Evolutionary conservation across 139 green algal genomes (phyloP), one percentile per base, ranked within the genome.

Genomic region (Micractinium sp.): DNA sequence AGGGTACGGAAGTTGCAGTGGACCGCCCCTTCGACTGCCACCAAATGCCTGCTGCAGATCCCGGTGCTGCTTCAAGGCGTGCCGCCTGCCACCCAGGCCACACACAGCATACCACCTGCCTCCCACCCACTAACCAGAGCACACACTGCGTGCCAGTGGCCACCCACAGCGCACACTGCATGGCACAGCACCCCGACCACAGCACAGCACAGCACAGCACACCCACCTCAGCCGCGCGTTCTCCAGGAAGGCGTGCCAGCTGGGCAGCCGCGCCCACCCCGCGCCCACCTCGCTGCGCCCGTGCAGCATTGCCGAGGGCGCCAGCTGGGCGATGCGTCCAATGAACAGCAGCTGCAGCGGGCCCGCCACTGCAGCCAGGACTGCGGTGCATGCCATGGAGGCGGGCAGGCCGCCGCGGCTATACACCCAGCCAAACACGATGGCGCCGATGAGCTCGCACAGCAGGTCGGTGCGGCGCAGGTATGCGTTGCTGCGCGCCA

Each of bases 371-470:
- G 85, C 53, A 16, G 91, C 78, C 63, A 93, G 25, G 9, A 82
- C 33, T 2, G 75, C 89, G 4, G 89, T 78, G 47, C 76, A 87
- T 19, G 87, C 83, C 33, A 93, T 79, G 47, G 73, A 85, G 20
- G 67, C 29, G 15, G 60, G 15, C 63, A 80, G 71, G 19, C 92
- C 92, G 25, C 36, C 36, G 36, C 81, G 39, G 25, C 39, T 82
- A 39, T 93, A 91, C 75, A 90, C 67, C 79, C 80, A 93, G 39
- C 92, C 91, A 85, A 94, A 94, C 16, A 75, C 56, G 16, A 94
- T 19, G 12, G 83, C 92, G 2, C 91, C 92, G 0, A 90, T 15
- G 36, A 94, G 83, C 80, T 94, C 92, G n/a, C 78, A 87, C 3
- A 90, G 12, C 83, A 93, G 90, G 71, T 94, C 92, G 53, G 83